Evolutionary conservation across 768 basidiomycete species (phyloP).

Genomic region (Kwoniella bestiolae): DNA sequence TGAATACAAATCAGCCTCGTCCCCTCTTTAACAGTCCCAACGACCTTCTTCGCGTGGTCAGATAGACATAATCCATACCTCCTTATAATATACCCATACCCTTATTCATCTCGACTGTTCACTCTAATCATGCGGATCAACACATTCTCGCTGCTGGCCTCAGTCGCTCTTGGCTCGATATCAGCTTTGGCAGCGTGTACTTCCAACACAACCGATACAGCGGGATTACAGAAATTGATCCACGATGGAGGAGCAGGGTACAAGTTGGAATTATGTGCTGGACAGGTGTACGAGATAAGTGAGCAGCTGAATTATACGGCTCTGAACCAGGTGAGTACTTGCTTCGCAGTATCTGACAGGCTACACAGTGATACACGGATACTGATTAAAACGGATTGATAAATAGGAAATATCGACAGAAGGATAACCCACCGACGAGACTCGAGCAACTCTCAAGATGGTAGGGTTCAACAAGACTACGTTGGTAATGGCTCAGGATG

Average conservation of each 20-base stretch:
- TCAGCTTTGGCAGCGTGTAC: conserved; percentile 38
- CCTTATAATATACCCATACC: not conserved
- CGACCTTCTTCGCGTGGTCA: not conserved
- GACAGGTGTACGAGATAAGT: conserved; percentile 67
- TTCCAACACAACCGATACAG: conserved; percentile 37
- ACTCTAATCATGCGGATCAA: not conserved
- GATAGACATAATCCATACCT: not conserved
- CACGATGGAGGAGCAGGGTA: conserved; percentile 61
- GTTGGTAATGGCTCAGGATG: conserved; percentile 72
- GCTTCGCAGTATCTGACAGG: too few species aligned
- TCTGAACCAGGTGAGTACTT: conserved; percentile 59
- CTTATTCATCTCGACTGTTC: not conserved
- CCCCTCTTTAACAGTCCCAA: conserved; percentile 1
- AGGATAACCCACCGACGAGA: conserved; percentile 72
- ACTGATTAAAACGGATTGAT: not conserved
- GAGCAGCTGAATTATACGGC: conserved; percentile 71
- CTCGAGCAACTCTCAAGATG: conserved; percentile 73
- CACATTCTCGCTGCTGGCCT: not conserved
- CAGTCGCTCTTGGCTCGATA: not conserved
- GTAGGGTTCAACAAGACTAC: conserved; percentile 64
- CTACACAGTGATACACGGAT: too few species aligned
- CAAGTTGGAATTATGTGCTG: conserved; percentile 69
- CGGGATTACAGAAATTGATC: conserved; percentile 35
- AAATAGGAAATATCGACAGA: conserved; percentile 77
- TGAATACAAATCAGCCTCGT: conserved; percentile 7